Evolutionary conservation across 1,139 yeast genomes (phyloP).

Genomic region (Hyphopichia burtonii): DNA sequence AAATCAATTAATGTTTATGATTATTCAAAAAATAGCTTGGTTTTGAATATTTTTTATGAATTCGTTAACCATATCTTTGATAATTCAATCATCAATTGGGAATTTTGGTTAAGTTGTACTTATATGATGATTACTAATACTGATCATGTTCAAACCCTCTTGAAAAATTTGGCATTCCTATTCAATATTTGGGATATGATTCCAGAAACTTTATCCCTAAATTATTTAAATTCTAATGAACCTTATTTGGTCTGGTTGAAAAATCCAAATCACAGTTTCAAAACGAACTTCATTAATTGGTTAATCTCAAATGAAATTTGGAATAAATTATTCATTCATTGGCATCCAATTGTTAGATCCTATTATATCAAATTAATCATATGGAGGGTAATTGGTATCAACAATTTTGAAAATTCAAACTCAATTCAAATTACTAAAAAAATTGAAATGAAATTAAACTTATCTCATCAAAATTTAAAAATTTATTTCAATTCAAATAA

Average conservation of each 20-base stretch:
- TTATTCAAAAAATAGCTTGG: conserved; percentile 39
- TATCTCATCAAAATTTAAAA: conserved; percentile 21
- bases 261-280: conserved; percentile 36
- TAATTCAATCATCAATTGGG: conserved; percentile 56
- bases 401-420: conserved; percentile 37
- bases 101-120: conserved; percentile 68
- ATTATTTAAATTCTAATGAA: conserved; percentile 2
- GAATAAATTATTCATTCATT: conserved; percentile 64
- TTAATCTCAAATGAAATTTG: conserved; percentile 50
- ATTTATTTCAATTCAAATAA: conserved; percentile 7
- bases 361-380: conserved; percentile 65
- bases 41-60: conserved; percentile 47
- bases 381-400: conserved; percentile 63
- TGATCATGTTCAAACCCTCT: conserved; percentile 60
- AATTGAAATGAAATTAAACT: conserved; percentile 28
- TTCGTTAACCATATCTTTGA: conserved; percentile 38
- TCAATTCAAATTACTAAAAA: conserved; percentile 31
- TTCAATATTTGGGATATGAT: conserved; percentile 75
- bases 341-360: conserved; percentile 75
- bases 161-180: conserved; percentile 63
- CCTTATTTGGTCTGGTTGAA: conserved; percentile 28
- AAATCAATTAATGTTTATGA: conserved; percentile 46
- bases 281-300: conserved; percentile 54
- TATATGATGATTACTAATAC: conserved; percentile 57
- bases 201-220: conserved; percentile 37